Evolutionary conservation across 2,329 filamentous ascomycete species (phyloP), one percentile per base, ranked within the genome.

Genomic region (Sarocladium brachiariae): DNA sequence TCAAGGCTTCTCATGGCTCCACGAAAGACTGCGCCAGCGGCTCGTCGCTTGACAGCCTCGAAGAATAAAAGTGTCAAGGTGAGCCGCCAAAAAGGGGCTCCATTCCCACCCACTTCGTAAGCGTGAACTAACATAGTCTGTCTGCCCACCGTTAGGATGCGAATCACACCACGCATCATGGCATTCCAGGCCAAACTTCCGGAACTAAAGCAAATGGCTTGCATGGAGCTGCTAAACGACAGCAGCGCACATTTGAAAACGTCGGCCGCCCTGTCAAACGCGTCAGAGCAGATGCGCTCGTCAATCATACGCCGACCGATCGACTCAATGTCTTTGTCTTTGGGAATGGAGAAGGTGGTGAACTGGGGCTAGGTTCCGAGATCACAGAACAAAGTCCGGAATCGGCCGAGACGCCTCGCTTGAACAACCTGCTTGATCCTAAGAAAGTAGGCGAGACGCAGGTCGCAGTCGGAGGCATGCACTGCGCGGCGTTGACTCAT

Each of bases 401-500:
- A 13, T 35, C 33, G 33, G 33, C 33, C n/a, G 33, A 35, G 5
- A 35, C 8, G 19, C 56, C 54, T 14, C 52, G 52, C 2, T 16
- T 82, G 50, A 86, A 87, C 58, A 68, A 74, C 21, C 65, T 74
- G 27, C 70, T 87, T 37, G 68, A 70, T 38, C 68, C 74, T 2
- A 68, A 75, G 50, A 69, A 67, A 18, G 70, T 78, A 46, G 76
- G 77, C 27, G 74, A 84, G n/a, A 80, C 85, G 4, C 75, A 80
- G 58, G 62, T 86, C 49, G 78, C 80, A 49, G 72, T 77, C 34
- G 82, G 82, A 37, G 80, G 80, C 50, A 84, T 84, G 78, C 83
- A 85, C 63, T 76, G 72, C 49, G 68, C 79, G 50, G 81, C 79
- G 3, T 65, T 85, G 50, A 84, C 81, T 31, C 72, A 79, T 56